Evolutionary conservation across 768 basidiomycete species (phyloP).

Genomic region (Infundibulicybe gibba): DNA sequence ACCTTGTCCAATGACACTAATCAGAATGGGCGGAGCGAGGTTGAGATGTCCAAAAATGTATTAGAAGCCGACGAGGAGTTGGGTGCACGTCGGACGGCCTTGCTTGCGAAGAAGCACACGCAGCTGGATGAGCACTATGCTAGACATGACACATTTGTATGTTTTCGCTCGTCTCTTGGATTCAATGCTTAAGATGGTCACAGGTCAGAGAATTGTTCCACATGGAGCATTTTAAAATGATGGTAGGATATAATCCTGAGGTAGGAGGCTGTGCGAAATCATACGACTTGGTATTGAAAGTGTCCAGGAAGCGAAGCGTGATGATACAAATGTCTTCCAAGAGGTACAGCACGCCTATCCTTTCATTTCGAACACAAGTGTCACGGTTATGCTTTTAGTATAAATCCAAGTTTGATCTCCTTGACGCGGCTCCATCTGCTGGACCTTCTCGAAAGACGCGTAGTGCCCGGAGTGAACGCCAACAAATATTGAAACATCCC

Average conservation of each 20-base stretch:
- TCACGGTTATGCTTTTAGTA: conserved; percentile 35
- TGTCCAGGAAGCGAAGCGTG: conserved; percentile 64
- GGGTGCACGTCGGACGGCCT: conserved; percentile 33
- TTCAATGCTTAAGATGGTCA: not conserved
- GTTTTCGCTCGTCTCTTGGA: conserved; percentile 23
- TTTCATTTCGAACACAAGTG: not conserved
- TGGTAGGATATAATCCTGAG: conserved; percentile 75
- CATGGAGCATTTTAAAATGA: conserved; percentile 73
- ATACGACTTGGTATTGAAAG: not conserved
- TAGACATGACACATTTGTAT: conserved; percentile 71
- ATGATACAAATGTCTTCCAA: conserved; percentile 68
- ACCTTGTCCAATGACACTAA: conserved; percentile 14
- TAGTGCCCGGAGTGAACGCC: conserved; percentile 51
- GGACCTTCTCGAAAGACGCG: conserved; percentile 60
- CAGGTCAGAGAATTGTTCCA: conserved; percentile 89
- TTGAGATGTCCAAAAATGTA: conserved; percentile 5
- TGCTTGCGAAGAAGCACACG: conserved; percentile 57
- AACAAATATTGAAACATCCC: conserved; percentile 36
- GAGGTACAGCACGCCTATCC: conserved; percentile 44
- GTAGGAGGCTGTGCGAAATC: conserved; percentile 31
- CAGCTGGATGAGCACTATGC: conserved; percentile 58
- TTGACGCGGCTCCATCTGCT: conserved; percentile 38
- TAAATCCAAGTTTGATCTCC: conserved; percentile 58
- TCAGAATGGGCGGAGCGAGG: conserved; percentile 10
- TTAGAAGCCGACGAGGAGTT: conserved; percentile 17